Conservation (phyloP, 768 basidiomycete genomes). For the Tephrocybe rancida region DNA sequence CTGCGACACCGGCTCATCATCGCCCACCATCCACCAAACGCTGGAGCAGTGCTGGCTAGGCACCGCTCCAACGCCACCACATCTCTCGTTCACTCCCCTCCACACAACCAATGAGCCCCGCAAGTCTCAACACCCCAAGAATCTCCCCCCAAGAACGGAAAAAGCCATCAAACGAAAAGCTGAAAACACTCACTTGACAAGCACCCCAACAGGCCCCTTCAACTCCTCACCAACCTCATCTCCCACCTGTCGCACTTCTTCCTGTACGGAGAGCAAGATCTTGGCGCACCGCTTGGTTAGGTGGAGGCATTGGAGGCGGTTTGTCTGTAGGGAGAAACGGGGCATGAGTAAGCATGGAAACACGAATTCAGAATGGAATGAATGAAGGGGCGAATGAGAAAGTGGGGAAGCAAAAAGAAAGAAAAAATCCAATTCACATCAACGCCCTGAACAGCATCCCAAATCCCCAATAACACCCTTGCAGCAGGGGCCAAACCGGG, state of each 20-base stretch:
- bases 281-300: conserved; percentile 75
- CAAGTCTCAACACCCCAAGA: no score
- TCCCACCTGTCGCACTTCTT: conserved; percentile 63
- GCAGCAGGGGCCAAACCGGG: conserved; percentile 57
- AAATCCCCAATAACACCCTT: conserved; percentile 58
- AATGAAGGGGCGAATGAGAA: neutral
- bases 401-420: neutral
- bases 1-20: no score
- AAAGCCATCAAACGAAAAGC: neutral
- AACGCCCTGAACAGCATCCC: conserved; percentile 62
- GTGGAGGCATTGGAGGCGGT: conserved; percentile 67
- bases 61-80: no score
- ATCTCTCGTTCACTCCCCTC: no score
- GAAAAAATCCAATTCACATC: conserved; percentile 48
- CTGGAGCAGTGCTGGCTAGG: no score
- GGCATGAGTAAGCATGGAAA: no score
- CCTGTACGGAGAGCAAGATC: conserved; percentile 60
- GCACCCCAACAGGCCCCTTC: conserved; percentile 46
- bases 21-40: no score
- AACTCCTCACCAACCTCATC: conserved; percentile 51
- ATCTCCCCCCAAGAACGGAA: no score
- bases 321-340: conserved; percentile 45
- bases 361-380: no score
- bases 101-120: no score
- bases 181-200: conserved; percentile 21